These are phyloP conservation scores for Austroboletus olivaceoglutinosus DNA, from an alignment of 1,284 basidiomycete genomes.

Conservation along the genomic window DNA sequence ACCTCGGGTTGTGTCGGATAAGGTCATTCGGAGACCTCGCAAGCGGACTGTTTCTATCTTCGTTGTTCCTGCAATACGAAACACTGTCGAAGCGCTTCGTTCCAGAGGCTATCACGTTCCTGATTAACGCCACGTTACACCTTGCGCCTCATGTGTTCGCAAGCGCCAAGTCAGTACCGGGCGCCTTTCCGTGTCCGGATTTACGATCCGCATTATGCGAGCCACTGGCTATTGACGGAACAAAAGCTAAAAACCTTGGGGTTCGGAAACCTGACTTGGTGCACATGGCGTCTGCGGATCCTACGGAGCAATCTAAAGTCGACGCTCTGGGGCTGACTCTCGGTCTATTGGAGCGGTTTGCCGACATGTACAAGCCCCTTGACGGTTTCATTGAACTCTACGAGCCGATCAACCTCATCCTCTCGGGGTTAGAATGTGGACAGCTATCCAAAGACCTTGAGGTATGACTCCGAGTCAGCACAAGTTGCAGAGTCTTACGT, in stretches of 20 bases:
- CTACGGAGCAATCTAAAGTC: constrained; percentile 62
- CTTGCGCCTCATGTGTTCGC: constrained; percentile 65
- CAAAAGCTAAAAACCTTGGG: constrained; percentile 41
- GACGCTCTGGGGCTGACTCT: constrained; percentile 64
- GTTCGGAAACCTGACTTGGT: constrained; percentile 49
- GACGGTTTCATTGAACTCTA: constrained; percentile 86
- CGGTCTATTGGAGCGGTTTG: constrained; percentile 63
- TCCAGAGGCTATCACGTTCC: constrained; percentile 88
- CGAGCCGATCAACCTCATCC: constrained; percentile 59
- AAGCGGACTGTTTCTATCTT: constrained; percentile 87
- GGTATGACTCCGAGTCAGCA: constrained; percentile 39
- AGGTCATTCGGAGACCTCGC: constrained; percentile 74
- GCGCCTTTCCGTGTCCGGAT: constrained; percentile 72
- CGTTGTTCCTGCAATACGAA: constrained; percentile 84
- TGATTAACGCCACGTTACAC: constrained; percentile 68
- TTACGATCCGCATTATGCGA: constrained; percentile 50
- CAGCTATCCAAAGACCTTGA: constrained; percentile 52
- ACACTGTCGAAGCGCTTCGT: constrained; percentile 80
- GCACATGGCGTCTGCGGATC: constrained; percentile 38
- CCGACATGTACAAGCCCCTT: constrained; percentile 73
- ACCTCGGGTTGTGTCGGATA: constrained; percentile 83
- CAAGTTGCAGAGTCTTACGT: constrained; percentile 2
- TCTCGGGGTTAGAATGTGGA: constrained; percentile 53
- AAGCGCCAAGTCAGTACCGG: constrained; percentile 51
- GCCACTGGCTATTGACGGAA: constrained; percentile 40